Conservation (phyloP, 805 yeast genomes). For the Starmerella floricola region DNA sequence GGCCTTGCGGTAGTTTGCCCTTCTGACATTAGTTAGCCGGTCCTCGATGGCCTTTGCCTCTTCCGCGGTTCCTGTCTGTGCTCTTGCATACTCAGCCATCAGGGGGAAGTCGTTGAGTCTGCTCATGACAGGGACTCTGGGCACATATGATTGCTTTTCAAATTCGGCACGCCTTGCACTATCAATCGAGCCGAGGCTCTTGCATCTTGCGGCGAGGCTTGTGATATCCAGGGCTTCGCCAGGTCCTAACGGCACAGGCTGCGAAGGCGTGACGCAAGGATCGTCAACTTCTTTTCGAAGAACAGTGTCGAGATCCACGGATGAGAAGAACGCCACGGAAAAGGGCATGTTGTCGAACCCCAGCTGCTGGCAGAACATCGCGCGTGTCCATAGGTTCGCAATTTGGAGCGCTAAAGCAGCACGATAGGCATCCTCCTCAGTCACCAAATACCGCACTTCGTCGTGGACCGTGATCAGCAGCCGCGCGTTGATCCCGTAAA, state of each 20-base stretch:
- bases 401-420: constrained; percentile 78
- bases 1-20: not conserved
- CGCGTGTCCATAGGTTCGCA: constrained; percentile 89
- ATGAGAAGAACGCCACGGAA: constrained; percentile 88
- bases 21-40: not conserved
- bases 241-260: constrained; percentile 53
- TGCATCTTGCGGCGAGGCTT: constrained; percentile 33
- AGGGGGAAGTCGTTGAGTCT: constrained; percentile 7
- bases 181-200: constrained; percentile 15
- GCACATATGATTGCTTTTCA: constrained; percentile 1
- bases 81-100: constrained; percentile 12
- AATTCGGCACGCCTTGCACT: not conserved
- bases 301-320: constrained; percentile 80
- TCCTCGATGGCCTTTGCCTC: constrained; percentile 14
- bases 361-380: constrained; percentile 83
- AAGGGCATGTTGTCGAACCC: constrained; percentile 87
- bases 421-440: constrained; percentile 58
- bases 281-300: constrained; percentile 85
- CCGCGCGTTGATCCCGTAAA: constrained; percentile 60
- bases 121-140: constrained; percentile 15
- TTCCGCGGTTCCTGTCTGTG: constrained; percentile 11
- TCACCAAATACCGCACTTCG: constrained; percentile 72
- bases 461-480: constrained; percentile 86
- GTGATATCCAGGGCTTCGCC: constrained; percentile 67
- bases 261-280: constrained; percentile 86